phyloP scores from a whole-genome alignment of 805 yeast species.

The Cyberlindnera amylophila region DNA sequence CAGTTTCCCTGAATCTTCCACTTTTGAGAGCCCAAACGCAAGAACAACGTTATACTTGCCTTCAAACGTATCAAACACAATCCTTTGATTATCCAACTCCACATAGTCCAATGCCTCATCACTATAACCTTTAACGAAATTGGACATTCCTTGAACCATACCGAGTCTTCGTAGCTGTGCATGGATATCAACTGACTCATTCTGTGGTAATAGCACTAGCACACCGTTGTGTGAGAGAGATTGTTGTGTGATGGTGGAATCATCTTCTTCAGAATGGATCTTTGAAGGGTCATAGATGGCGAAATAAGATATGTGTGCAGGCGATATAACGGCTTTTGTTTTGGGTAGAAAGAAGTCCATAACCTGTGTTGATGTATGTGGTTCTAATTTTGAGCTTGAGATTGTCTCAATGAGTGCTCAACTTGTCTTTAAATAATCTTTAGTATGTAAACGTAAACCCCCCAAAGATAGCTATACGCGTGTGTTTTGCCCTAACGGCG shows the following conservation, averaged over 20 bases:
- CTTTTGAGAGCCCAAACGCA: conserved; percentile 18
- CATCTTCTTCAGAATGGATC: conserved; percentile 30
- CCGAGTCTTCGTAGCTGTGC: conserved; percentile 37
- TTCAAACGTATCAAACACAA: conserved; percentile 30
- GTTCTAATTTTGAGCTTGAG: no score
- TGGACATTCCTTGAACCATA: conserved; percentile 36
- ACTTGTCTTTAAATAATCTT: no score
- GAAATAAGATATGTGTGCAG: conserved; percentile 26
- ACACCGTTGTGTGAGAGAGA: conserved; percentile 26
- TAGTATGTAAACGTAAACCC: no score
- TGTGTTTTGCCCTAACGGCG: no score
- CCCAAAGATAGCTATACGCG: no score
- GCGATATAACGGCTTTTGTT: conserved; percentile 13
- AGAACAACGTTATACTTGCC: conserved; percentile 26
- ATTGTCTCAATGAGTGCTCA: no score
- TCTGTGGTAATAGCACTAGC: conserved; percentile 30
- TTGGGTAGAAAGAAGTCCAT: conserved; percentile 23
- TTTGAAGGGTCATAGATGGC: conserved; percentile 38
- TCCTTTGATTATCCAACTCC: conserved; percentile 28
- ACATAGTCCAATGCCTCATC: conserved; percentile 22
- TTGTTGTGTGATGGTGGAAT: conserved; percentile 11
- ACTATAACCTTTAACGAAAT: conserved; percentile 13
- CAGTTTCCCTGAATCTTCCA: conserved; percentile 15
- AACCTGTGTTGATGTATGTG: no score
- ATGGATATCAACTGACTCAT: conserved; percentile 20